Evolutionary conservation across 306 rosid species (phyloP).

Genomic region (Corylus heterophylla): DNA sequence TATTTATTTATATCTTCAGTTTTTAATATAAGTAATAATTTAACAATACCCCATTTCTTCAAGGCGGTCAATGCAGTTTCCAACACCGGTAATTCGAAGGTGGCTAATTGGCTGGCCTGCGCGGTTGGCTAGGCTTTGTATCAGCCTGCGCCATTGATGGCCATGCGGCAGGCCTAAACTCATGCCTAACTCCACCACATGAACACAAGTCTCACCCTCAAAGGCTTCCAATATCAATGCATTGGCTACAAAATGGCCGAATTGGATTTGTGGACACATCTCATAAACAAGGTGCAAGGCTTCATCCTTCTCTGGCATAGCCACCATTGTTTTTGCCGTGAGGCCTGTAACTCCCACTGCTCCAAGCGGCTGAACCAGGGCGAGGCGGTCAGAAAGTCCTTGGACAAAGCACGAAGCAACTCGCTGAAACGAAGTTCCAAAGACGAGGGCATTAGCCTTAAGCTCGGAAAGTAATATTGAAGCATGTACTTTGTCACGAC

Average conservation of each 20-base stretch:
- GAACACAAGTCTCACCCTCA: slow-evolving; percentile 81
- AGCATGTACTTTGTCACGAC: slow-evolving; percentile 73
- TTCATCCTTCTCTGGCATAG: slow-evolving; percentile 57
- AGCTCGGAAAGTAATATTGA: slow-evolving; percentile 59
- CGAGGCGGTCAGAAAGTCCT: slow-evolving; percentile 60
- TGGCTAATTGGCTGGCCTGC: slow-evolving; percentile 27
- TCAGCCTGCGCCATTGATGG: slow-evolving; percentile 72
- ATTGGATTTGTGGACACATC: slow-evolving; percentile 75
- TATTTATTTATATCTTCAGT: too few species aligned
- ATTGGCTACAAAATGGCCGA: slow-evolving; percentile 81
- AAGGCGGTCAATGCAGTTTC: slow-evolving; percentile 45
- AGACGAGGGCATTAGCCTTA: slow-evolving; percentile 61
- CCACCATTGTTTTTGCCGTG: slow-evolving; percentile 37
- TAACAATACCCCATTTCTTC: slow-evolving; percentile 40
- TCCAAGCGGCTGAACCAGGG: slow-evolving; percentile 56
- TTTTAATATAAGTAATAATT: too few species aligned
- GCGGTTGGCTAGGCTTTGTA: slow-evolving; percentile 48
- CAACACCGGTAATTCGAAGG: slow-evolving; percentile 64
- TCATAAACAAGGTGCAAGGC: slow-evolving; percentile 72
- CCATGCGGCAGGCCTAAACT: slow-evolving; percentile 64
- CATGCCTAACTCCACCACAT: slow-evolving; percentile 82
- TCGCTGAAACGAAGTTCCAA: slow-evolving; percentile 79
- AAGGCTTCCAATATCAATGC: slow-evolving; percentile 82
- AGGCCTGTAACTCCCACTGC: slow-evolving; percentile 33
- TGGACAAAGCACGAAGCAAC: slow-evolving; percentile 90